Evolutionary conservation across 2,329 filamentous ascomycete species (phyloP).

Genomic region (Teratosphaeria destructans): DNA sequence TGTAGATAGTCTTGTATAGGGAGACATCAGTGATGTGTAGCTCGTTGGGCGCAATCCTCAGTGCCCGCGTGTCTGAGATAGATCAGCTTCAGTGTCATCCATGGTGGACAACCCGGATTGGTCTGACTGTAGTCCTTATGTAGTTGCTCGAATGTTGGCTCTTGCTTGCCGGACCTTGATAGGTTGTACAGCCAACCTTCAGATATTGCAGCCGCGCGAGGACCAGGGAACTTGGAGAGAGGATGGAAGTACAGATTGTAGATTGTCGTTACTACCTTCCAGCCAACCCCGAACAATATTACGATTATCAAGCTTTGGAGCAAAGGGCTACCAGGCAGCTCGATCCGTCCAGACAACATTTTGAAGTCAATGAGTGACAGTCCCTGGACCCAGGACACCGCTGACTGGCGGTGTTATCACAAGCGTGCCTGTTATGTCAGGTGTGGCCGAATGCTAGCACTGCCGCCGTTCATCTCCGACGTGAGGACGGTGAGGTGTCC

Average conservation of each 20-base stretch:
- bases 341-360: background rate
- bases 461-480: background rate
- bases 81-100: background rate
- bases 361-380: background rate
- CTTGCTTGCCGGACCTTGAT: background rate
- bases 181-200: background rate
- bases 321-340: background rate
- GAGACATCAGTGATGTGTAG: slow-evolving; percentile 1
- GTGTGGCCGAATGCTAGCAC: too few species aligned
- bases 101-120: too few species aligned
- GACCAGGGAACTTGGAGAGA: background rate
- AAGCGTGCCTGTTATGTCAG: too few species aligned
- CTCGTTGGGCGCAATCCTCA: slow-evolving; percentile 3
- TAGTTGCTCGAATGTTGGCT: background rate
- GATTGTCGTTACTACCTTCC: background rate
- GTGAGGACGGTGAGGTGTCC: background rate
- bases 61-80: background rate
- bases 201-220: slow-evolving; percentile 11
- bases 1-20: slow-evolving; percentile 2
- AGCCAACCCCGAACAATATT: background rate
- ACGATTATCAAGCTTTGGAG: background rate
- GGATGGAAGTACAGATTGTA: slow-evolving; percentile 1
- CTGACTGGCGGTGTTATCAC: too few species aligned
- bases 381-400: too few species aligned
- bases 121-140: background rate